Evolutionary conservation across 192 early-diverging fungal species (phyloP).

Genomic region (Dissophora ornata): DNA sequence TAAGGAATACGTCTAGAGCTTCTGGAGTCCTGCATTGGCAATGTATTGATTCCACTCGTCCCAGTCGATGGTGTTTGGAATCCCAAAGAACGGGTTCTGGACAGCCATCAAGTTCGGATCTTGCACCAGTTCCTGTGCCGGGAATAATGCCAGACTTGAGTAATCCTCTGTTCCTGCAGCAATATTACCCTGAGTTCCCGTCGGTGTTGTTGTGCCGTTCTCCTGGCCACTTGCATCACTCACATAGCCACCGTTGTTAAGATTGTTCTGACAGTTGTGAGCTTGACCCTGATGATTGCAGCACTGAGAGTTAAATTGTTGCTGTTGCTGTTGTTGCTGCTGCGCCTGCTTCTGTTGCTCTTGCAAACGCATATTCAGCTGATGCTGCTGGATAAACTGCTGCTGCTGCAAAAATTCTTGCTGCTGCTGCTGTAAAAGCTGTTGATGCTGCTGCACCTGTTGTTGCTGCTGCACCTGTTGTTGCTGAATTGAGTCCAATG

Average conservation of each 20-base stretch:
- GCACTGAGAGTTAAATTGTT: neutral
- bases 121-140: conserved; percentile 23
- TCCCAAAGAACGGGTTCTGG: conserved; percentile 51
- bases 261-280: no score
- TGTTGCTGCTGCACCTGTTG: conserved; percentile 17
- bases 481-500: no score
- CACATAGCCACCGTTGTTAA: neutral
- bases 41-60: conserved; percentile 56
- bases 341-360: conserved; percentile 38
- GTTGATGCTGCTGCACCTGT: conserved; percentile 2
- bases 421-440: conserved; percentile 22
- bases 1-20: conserved; percentile 9
- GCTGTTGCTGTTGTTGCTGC: conserved; percentile 21
- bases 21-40: conserved; percentile 36
- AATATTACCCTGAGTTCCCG: no score
- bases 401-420: conserved; percentile 41
- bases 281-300: no score
- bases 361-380: conserved; percentile 31
- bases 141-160: conserved; percentile 35
- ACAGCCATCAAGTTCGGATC: conserved; percentile 35
- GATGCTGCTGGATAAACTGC: conserved; percentile 46
- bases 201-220: no score
- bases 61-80: conserved; percentile 53
- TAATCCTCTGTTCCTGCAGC: conserved; percentile 23
- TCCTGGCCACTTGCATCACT: no score